phyloP scores from a whole-genome alignment of 2,329 filamentous ascomycete species.

The Hymenotorrendiella dingleyae region DNA sequence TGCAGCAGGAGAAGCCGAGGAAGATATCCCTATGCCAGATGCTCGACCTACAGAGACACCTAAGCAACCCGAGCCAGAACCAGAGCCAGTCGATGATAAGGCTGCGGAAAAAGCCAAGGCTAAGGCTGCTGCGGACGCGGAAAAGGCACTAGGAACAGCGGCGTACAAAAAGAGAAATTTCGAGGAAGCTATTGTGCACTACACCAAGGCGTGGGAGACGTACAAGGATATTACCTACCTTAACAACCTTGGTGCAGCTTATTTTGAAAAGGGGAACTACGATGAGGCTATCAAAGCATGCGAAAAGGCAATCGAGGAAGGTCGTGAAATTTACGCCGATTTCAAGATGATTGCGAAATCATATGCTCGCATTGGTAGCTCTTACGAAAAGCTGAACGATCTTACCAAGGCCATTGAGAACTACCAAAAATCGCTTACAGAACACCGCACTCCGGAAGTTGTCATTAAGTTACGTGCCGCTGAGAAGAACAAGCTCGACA shows the following conservation, averaged over 20 bases:
- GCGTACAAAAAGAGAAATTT: slow-evolving; percentile 99
- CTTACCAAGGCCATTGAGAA: slow-evolving; percentile 73
- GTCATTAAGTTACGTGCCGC: slow-evolving; percentile 86
- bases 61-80: slow-evolving; percentile 46
- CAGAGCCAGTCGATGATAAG: slow-evolving; percentile 74
- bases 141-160: slow-evolving; percentile 90
- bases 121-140: slow-evolving; percentile 86
- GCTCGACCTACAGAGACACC: slow-evolving; percentile 40
- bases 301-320: slow-evolving; percentile 82
- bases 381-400: slow-evolving; percentile 87
- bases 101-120: slow-evolving; percentile 77
- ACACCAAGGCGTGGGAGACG: slow-evolving; percentile 88
- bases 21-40: slow-evolving; percentile 77
- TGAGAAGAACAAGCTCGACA: slow-evolving; percentile 78
- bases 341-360: slow-evolving; percentile 99
- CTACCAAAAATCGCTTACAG: slow-evolving; percentile 90
- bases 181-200: slow-evolving; percentile 89
- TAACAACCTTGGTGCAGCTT: slow-evolving; percentile 89
- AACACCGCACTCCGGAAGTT: slow-evolving; percentile 93
- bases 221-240: slow-evolving; percentile 97
- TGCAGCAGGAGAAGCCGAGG: slow-evolving; percentile 45
- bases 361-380: slow-evolving; percentile 90
- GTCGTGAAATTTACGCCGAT: slow-evolving; percentile 82
- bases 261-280: slow-evolving; percentile 95
- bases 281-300: slow-evolving; percentile 81